These are phyloP conservation scores for Oryza officinalis DNA, from an alignment of 176 grass and related monocot genomes.

Conservation along the genomic window DNA sequence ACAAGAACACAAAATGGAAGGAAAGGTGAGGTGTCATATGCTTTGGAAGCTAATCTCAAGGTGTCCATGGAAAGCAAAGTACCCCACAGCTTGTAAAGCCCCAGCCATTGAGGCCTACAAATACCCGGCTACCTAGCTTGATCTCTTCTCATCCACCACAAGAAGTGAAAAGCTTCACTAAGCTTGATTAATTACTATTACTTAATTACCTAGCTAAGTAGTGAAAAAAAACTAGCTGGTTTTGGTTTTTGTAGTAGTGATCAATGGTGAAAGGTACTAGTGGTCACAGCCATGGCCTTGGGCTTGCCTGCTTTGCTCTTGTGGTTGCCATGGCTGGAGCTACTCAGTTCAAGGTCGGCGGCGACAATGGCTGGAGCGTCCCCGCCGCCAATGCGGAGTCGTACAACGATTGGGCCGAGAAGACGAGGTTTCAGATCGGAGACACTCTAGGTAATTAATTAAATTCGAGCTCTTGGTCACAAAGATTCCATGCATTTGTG, in stretches of 20 bases:
- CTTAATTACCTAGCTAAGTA: not conserved
- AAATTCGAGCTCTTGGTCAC: not conserved
- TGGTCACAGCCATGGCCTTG: not conserved
- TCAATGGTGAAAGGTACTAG: slow-evolving; percentile 42
- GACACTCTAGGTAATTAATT: slow-evolving; percentile 55
- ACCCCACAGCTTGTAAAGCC: slow-evolving; percentile 55
- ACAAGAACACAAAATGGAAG: slow-evolving; percentile 27
- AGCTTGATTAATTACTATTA: not conserved
- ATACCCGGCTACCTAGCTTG: slow-evolving; percentile 19
- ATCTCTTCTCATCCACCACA: not conserved
- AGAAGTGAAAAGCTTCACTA: not conserved
- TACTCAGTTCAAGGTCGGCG: slow-evolving; percentile 66
- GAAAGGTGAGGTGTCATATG: slow-evolving; percentile 26
- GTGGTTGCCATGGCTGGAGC: slow-evolving; percentile 45
- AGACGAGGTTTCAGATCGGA: slow-evolving; percentile 56
- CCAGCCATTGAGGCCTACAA: slow-evolving; percentile 45
- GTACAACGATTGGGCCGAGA: slow-evolving; percentile 64
- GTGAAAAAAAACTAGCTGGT: not conserved
- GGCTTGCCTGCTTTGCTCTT: slow-evolving; percentile 36
- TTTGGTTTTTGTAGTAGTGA: not conserved
- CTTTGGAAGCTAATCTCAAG: slow-evolving; percentile 25
- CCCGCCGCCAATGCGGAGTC: slow-evolving; percentile 41
- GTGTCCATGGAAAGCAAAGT: slow-evolving; percentile 51
- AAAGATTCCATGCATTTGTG: not conserved
- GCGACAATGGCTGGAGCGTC: slow-evolving; percentile 66